Conservation (phyloP, 208 protist species). For the Acanthamoeba healyi region DNA sequence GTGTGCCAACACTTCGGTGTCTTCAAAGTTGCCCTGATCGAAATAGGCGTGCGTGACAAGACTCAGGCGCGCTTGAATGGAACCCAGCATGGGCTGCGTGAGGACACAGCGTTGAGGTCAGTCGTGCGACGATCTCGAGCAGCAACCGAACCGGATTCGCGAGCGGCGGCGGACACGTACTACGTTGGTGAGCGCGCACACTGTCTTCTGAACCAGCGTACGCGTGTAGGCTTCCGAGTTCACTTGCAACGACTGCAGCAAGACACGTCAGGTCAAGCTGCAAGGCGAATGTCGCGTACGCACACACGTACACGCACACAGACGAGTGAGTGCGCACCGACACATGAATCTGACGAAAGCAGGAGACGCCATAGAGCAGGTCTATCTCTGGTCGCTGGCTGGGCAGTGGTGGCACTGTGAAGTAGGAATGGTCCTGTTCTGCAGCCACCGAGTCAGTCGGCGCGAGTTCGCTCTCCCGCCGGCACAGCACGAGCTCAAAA, state of each 20-base stretch:
- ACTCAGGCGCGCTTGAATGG: constrained; percentile 2
- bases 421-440: constrained; percentile 66
- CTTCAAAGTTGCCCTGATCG: constrained; percentile 64
- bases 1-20: constrained; percentile 29
- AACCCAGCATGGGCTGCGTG: constrained; percentile 12
- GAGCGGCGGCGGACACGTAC: not conserved
- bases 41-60: constrained; percentile 64
- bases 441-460: not conserved
- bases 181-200: constrained; percentile 62
- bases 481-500: not conserved
- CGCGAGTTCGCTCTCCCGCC: not conserved
- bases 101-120: not conserved
- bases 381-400: constrained; percentile 25
- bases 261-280: not conserved
- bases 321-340: not conserved
- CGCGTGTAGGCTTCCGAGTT: constrained; percentile 61
- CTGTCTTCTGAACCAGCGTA: constrained; percentile 33
- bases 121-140: too few species aligned
- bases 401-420: constrained; percentile 10
- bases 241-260: not conserved
- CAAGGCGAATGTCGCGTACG: too few species aligned
- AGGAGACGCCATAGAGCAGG: constrained; percentile 52
- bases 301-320: too few species aligned
- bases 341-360: constrained; percentile 60
- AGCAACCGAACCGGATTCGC: too few species aligned